Percentiles rank a stretch among this genome's conserved stretches.
These are phyloP conservation scores for Ascosphaera acerosa DNA, from an alignment of 2,329 filamentous ascomycete species.

Conservation along the genomic window DNA sequence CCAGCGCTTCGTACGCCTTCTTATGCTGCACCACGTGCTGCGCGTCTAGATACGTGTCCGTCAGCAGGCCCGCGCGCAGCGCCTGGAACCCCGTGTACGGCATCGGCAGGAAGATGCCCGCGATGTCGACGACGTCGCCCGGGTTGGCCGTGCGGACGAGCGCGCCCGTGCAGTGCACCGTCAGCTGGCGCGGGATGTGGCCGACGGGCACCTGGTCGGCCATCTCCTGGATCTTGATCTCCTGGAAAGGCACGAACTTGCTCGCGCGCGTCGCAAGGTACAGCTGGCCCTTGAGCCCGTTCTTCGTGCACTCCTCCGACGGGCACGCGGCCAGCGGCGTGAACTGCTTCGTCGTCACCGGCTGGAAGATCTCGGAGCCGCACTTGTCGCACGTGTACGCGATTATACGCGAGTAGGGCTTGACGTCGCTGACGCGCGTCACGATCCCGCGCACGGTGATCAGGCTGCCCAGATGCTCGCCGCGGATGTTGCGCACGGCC, in stretches of 20 bases:
- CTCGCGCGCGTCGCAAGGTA: slow-evolving; percentile 88
- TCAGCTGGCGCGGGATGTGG: slow-evolving; percentile 81
- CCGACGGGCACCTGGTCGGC: slow-evolving; percentile 97
- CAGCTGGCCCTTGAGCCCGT: slow-evolving; percentile 80
- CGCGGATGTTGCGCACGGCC: slow-evolving; percentile 79
- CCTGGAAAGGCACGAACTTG: slow-evolving; percentile 93
- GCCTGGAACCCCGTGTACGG: slow-evolving; percentile 98
- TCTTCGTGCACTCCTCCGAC: slow-evolving; percentile 68
- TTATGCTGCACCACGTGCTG: slow-evolving; percentile 91
- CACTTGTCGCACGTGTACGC: slow-evolving; percentile 95
- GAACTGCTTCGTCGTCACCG: slow-evolving; percentile 73
- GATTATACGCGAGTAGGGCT: slow-evolving; percentile 91
- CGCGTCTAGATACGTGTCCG: slow-evolving; percentile 89
- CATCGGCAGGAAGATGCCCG: slow-evolving; percentile 86
- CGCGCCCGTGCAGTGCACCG: slow-evolving; percentile 67
- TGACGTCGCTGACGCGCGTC: slow-evolving; percentile 89
- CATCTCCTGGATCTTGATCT: slow-evolving; percentile 96
- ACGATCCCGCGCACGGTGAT: slow-evolving; percentile 90
- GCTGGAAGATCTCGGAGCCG: slow-evolving; percentile 93
- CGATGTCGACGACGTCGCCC: slow-evolving; percentile 80
- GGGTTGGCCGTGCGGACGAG: slow-evolving; percentile 72
- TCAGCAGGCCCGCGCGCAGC: slow-evolving; percentile 84
- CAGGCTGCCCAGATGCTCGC: slow-evolving; percentile 74
- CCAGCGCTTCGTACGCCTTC: slow-evolving; percentile 86
- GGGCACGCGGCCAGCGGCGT: slow-evolving; percentile 68